Conservation (phyloP, 2,329 filamentous ascomycete species). For the Aureobasidium pullulans region DNA sequence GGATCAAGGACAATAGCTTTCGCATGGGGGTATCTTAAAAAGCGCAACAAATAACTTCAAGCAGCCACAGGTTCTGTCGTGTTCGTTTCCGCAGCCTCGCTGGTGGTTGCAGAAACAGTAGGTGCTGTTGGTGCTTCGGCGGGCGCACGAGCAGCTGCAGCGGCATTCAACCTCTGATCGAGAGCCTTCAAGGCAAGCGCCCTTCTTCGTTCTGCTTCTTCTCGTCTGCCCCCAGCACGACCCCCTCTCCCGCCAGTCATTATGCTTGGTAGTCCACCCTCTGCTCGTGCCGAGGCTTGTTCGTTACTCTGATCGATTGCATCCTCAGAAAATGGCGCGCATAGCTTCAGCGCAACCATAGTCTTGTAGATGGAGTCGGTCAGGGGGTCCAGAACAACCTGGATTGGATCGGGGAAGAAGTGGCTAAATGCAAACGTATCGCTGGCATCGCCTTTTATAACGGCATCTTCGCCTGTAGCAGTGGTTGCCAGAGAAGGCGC, state of each 20-base stretch:
- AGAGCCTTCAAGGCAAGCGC: slow-evolving; percentile 85
- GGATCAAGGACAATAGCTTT: neutral
- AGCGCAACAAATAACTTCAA: neutral
- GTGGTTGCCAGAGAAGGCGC: slow-evolving; percentile 51
- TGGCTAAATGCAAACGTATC: slow-evolving; percentile 95
- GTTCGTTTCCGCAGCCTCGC: neutral
- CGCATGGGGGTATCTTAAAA: neutral
- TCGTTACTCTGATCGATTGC: slow-evolving; percentile 69
- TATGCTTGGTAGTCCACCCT: slow-evolving; percentile 53
- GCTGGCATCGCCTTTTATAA: slow-evolving; percentile 79
- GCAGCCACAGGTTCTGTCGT: neutral
- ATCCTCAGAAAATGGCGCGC: slow-evolving; percentile 76
- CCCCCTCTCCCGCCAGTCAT: slow-evolving; percentile 43
- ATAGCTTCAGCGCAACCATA: slow-evolving; percentile 68
- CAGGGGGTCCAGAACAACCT: slow-evolving; percentile 68
- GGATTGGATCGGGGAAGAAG: slow-evolving; percentile 82
- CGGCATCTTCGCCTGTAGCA: slow-evolving; percentile 38
- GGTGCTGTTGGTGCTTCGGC: neutral
- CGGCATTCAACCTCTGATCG: slow-evolving; percentile 86
- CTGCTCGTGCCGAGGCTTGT: slow-evolving; percentile 58
- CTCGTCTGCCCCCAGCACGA: slow-evolving; percentile 57
- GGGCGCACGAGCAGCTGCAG: slow-evolving; percentile 40
- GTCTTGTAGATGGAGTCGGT: slow-evolving; percentile 66
- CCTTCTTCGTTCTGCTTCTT: slow-evolving; percentile 83
- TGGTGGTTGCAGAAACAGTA: neutral